Percentiles rank a stretch among this genome's conserved stretches.
Conservation (phyloP, 192 early-diverging fungal species). For the Podila clonocystis region DNA sequence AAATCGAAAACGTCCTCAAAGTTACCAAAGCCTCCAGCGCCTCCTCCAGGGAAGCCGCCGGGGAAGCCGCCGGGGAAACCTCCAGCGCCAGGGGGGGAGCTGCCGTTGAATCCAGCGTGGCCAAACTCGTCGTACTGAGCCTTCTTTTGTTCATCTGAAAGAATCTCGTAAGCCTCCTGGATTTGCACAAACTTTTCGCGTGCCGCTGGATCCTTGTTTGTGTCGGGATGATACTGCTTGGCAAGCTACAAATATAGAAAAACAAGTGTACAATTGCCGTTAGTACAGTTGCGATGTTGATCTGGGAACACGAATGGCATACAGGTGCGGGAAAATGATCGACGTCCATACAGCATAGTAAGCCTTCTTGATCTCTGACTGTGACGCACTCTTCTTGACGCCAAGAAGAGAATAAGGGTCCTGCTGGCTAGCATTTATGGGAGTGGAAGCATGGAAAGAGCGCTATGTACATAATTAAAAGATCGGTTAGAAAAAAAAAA, state of each 20-base stretch:
- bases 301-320: background rate
- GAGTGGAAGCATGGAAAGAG: slow-evolving; percentile 45
- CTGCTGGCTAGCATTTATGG: slow-evolving; percentile 47
- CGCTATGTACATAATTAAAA: slow-evolving; percentile 14
- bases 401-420: slow-evolving; percentile 92
- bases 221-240: slow-evolving; percentile 98
- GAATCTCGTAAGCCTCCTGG: slow-evolving; percentile 96
- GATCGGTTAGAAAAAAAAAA: background rate
- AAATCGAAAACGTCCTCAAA: slow-evolving; percentile 78
- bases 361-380: slow-evolving; percentile 94
- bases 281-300: background rate
- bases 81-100: slow-evolving; percentile 57
- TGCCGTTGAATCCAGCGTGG: slow-evolving; percentile 53
- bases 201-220: slow-evolving; percentile 91
- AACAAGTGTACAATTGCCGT: background rate
- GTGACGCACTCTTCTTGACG: slow-evolving; percentile 79
- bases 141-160: slow-evolving; percentile 93
- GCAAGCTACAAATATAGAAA: slow-evolving; percentile 76
- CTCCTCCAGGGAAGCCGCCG: slow-evolving; percentile 64
- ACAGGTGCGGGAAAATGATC: background rate
- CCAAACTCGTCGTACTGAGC: slow-evolving; percentile 95
- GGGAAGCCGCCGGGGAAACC: slow-evolving; percentile 69
- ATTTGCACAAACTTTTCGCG: slow-evolving; percentile 98
- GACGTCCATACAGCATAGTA: slow-evolving; percentile 82
- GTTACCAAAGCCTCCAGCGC: slow-evolving; percentile 62